Conservation (phyloP, 1,139 yeast species). For the Hyphopichia pseudoburtonii region DNA sequence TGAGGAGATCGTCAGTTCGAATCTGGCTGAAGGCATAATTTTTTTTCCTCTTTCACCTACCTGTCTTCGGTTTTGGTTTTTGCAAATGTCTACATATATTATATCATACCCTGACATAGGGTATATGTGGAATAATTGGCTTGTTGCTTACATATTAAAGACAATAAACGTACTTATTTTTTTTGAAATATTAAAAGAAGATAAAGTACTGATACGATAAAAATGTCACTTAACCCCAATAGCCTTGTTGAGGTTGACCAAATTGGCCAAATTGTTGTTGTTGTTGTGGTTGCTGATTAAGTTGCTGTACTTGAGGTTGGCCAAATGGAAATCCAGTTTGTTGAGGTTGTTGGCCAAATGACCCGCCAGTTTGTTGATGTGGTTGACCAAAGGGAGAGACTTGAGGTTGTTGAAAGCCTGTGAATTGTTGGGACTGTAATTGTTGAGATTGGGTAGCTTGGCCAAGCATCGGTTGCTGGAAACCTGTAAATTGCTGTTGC, state of each 20-base stretch:
- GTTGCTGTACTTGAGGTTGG: conserved; percentile 3
- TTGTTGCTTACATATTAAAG: too few relatives aligned
- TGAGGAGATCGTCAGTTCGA: conserved; percentile 90
- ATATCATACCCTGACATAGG: too few relatives aligned
- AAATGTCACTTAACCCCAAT: conserved; percentile 3
- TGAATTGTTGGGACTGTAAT: conserved; percentile 1
- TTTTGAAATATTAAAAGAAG: conserved; percentile 1
- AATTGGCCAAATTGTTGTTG: conserved; percentile 4
- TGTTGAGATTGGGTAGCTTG: conserved; percentile 5
- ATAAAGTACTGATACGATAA: conserved; percentile 1
- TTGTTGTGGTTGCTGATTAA: not conserved
- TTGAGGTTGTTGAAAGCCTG: not conserved
- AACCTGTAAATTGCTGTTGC: conserved; percentile 13
- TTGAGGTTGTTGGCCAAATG: conserved; percentile 3
- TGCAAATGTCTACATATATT: too few relatives aligned
- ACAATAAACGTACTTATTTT: not conserved
- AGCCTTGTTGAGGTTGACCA: conserved; percentile 6
- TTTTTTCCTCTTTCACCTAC: too few relatives aligned
- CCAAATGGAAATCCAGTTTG: conserved; percentile 1
- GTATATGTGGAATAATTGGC: too few relatives aligned
- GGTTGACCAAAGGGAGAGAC: not conserved
- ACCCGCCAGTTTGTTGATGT: too few relatives aligned
- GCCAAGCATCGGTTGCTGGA: conserved; percentile 3
- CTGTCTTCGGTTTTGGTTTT: too few relatives aligned
- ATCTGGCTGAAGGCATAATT: conserved; percentile 79